Evolutionary conservation across 2,329 filamentous ascomycete species (phyloP).

Genomic region (Aaosphaeria pasadenensis): DNA sequence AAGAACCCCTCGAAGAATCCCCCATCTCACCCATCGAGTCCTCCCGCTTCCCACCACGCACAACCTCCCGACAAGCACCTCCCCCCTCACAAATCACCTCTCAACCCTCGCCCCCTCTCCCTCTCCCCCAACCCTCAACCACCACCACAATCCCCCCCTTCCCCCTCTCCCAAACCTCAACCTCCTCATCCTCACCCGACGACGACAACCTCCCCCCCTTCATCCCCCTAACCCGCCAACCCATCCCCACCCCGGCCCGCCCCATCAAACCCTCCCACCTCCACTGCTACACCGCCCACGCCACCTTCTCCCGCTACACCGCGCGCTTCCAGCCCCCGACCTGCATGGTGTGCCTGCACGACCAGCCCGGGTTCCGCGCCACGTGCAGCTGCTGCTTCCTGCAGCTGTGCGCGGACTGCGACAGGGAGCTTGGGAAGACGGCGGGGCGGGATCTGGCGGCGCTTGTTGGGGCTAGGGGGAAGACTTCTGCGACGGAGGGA

Average conservation of each 20-base stretch:
- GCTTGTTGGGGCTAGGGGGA: conserved; percentile 8
- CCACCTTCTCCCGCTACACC: conserved; percentile 21
- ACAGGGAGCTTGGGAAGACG: conserved; percentile 17
- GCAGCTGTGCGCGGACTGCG: conserved; percentile 30
- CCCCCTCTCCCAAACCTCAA: background rate
- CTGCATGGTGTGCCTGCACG: conserved; percentile 34
- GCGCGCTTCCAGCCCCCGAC: conserved; percentile 32
- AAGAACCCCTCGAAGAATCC: background rate
- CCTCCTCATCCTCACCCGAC: background rate
- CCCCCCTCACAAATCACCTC: background rate
- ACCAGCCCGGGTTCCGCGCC: conserved; percentile 24
- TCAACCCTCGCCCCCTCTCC: background rate
- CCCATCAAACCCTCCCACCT: conserved; percentile 28
- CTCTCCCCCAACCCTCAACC: background rate
- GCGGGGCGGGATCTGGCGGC: conserved; percentile 16
- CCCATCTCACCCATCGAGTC: background rate
- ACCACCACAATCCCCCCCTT: background rate
- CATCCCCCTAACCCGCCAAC: conserved; percentile 11
- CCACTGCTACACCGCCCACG: conserved; percentile 31
- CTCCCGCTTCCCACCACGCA: conserved; percentile 5
- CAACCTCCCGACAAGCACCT: conserved; percentile 4
- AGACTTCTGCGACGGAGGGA: background rate
- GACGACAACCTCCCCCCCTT: conserved; percentile 6
- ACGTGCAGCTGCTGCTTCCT: conserved; percentile 37
- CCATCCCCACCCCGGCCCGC: conserved; percentile 10